A percentile compares a stretch with the other conserved stretches of the same genome.
Conservation (phyloP, 2,329 filamentous ascomycete species). For the Dendrostoma leiphaemia region DNA sequence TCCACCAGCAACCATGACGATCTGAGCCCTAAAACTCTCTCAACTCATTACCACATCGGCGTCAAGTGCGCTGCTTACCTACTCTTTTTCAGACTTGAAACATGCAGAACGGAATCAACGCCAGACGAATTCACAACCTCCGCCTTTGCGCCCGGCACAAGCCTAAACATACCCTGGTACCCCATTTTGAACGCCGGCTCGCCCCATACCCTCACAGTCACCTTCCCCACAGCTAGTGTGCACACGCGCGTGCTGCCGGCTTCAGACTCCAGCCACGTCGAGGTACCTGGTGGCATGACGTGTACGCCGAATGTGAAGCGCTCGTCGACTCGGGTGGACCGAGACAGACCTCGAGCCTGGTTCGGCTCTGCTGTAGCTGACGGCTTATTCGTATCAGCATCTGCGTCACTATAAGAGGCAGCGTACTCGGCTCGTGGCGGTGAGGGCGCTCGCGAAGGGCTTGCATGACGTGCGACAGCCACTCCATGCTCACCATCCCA, state of each 20-base stretch:
- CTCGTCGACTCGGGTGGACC: neutral
- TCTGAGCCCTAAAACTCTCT: neutral
- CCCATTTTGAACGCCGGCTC: slow-evolving; percentile 1
- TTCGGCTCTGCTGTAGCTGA: neutral
- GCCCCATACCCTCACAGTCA: neutral
- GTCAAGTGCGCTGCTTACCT: neutral
- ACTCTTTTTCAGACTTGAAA: neutral
- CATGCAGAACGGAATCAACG: neutral
- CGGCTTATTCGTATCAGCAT: too few species aligned
- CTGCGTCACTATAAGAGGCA: too few species aligned
- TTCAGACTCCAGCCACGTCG: neutral
- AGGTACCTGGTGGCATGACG: neutral
- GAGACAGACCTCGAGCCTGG: neutral
- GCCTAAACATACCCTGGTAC: neutral
- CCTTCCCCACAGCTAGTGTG: neutral
- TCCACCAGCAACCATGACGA: too few species aligned
- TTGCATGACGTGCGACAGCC: neutral
- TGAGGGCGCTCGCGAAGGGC: neutral
- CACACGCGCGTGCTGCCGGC: neutral
- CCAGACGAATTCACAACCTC: neutral
- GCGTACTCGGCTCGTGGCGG: too few species aligned
- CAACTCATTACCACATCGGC: neutral
- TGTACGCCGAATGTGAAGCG: neutral
- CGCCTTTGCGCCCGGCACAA: neutral
- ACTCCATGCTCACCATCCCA: neutral